A percentile compares a stretch with the other conserved stretches of the same genome.
These are phyloP conservation scores for Plasmopara halstedii DNA, from an alignment of 352 stramenopile species.

Conservation along the genomic window DNA sequence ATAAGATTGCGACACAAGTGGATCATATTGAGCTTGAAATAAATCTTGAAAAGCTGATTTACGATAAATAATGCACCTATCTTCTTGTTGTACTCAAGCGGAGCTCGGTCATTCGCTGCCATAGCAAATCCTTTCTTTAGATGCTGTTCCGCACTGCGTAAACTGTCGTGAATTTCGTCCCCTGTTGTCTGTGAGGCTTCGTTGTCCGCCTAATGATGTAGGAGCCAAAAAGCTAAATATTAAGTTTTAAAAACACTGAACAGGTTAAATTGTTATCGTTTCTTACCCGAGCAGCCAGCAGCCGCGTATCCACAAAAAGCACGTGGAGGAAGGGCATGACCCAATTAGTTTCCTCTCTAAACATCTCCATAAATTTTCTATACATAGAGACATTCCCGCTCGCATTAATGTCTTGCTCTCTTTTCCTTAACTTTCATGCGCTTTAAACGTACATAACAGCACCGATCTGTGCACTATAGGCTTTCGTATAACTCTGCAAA, in stretches of 20 bases:
- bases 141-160: conserved; percentile 77
- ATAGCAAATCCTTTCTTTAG: conserved; percentile 84
- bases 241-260: background rate
- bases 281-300: conserved; percentile 51
- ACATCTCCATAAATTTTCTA: conserved; percentile 85
- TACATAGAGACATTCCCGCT: background rate
- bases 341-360: conserved; percentile 79
- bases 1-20: conserved; percentile 94
- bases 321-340: conserved; percentile 77
- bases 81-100: conserved; percentile 78
- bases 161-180: conserved; percentile 68
- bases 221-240: conserved; percentile 1
- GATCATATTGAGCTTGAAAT: conserved; percentile 94
- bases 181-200: conserved; percentile 54
- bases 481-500: conserved; percentile 34
- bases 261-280: background rate
- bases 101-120: conserved; percentile 74
- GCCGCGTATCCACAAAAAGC: conserved; percentile 69
- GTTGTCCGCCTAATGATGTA: conserved; percentile 40
- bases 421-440: background rate
- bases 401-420: background rate
- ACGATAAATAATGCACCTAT: conserved; percentile 88
- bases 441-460: conserved; percentile 53
- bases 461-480: conserved; percentile 58
- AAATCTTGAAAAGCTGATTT: conserved; percentile 96